phyloP scores from a whole-genome alignment of 371 early-diverging fungal species.

The Chytridium lagenaria region DNA sequence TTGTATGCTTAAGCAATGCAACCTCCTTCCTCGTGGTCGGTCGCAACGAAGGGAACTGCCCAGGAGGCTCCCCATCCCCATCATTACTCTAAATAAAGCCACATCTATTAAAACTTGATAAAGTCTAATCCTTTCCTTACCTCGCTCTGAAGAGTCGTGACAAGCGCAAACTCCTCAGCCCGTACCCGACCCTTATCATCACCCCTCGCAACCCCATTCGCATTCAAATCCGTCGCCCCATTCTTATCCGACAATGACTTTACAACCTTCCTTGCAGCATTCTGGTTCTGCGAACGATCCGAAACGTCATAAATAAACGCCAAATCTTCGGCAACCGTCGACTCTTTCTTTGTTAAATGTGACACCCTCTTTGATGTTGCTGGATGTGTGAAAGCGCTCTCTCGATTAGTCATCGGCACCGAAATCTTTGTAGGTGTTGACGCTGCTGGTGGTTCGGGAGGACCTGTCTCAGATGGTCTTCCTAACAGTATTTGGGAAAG shows the following conservation, averaged over 20 bases:
- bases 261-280: background rate
- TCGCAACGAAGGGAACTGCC: constrained; percentile 31
- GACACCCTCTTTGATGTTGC: constrained; percentile 34
- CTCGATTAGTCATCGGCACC: constrained; percentile 16
- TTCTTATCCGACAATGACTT: background rate
- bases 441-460: background rate
- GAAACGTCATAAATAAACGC: constrained; percentile 43
- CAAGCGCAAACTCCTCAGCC: constrained; percentile 1
- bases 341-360: constrained; percentile 23
- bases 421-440: constrained; percentile 18
- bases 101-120: too few relatives aligned
- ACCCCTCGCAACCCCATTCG: background rate
- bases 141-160: background rate
- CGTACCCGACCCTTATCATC: constrained; percentile 9
- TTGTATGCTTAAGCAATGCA: constrained; percentile 53
- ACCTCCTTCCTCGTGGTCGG: constrained; percentile 59
- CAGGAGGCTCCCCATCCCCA: background rate
- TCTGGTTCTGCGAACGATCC: background rate
- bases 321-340: constrained; percentile 27
- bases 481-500: too few relatives aligned
- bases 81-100: background rate
- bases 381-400: constrained; percentile 29
- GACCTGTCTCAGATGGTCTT: background rate
- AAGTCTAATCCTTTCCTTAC: background rate
- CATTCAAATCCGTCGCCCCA: background rate